Base-by-base conservation (phyloP, 768 basidiomycete genomes). In the Amanita rubescens region DNA sequence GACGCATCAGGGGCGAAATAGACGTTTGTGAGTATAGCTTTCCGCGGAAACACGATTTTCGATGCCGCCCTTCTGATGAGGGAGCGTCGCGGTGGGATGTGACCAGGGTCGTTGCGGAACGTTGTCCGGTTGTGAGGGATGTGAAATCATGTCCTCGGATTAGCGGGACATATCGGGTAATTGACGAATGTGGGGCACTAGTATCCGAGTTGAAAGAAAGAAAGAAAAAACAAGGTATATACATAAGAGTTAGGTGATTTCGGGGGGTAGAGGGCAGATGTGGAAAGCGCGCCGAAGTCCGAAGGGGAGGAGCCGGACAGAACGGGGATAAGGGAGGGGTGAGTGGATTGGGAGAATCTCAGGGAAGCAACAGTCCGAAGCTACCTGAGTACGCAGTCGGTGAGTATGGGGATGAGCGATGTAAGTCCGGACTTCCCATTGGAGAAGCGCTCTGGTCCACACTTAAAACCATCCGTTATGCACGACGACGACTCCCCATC, bases 371-470 rank as follows among this genome's bases (percentile, higher is more conserved):
- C n/a, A 32, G 27, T 17, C 34, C 47, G 47, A 34, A 48, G 46
- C 46, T 49, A 50, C 38, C 38, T 33, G 43, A 46, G 44, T 46
- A 46, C 27, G 44, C 44, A 25, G 12, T 11, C n/a, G 47, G 44
- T 15, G 48, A 43, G 47, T 19, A 50, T 61, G 62, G 64, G 55
- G 27, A 58, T 59, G 49, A 53, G 60, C 59, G 58, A 63, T 64
- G 61, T 66, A 68, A 66, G 62, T 63, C 67, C 67, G 69, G 62
- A 56, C 56, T 59, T 50, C 52, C 39, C 14, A 12, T 52, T 35
- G 39, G 51, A 44, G 51, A 52, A 43, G 39, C 37, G 41, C 30
- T 52, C 51, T 33, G 51, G 51, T 52, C 42, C 51, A 2, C 33
- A 52, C 41, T 53, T 53, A 45, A 53, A 53, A 53, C 49, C 49